Conservation (phyloP, 2,329 filamentous ascomycete genomes). For the Colletotrichum abscissum region DNA sequence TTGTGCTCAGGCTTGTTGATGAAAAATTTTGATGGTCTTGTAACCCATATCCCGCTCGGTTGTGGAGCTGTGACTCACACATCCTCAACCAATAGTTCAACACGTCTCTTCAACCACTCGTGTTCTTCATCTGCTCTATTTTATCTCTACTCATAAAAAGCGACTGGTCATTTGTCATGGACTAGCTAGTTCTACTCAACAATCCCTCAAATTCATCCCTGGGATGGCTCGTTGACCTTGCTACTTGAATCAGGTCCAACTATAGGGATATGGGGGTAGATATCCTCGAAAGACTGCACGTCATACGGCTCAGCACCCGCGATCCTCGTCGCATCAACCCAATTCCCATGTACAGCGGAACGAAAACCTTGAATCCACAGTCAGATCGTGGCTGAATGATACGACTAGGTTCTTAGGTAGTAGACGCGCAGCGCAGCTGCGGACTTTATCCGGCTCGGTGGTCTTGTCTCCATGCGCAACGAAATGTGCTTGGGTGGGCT, state of each 20-base stretch:
- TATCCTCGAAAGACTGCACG: not conserved
- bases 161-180: not conserved
- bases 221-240: not conserved
- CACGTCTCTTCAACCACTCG: not conserved
- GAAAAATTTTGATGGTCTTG: rapidly evolving
- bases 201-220: not conserved
- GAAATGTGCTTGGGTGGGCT: too few species aligned
- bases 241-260: not conserved
- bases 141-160: not conserved
- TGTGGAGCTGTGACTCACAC: not conserved
- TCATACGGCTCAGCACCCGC: not conserved
- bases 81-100: not conserved
- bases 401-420: constrained; percentile 34
- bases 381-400: constrained; percentile 52
- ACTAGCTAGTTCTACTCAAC: not conserved
- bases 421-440: too few species aligned
- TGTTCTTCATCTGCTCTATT: not conserved
- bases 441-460: too few species aligned
- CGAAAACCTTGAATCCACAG: constrained; percentile 46
- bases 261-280: not conserved
- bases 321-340: constrained; percentile 38
- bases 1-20: not conserved
- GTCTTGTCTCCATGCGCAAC: too few species aligned
- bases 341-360: constrained; percentile 47
- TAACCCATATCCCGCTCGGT: rapidly evolving